phyloP scores from a whole-genome alignment of 352 stramenopile species.

The Pythium biforme region DNA sequence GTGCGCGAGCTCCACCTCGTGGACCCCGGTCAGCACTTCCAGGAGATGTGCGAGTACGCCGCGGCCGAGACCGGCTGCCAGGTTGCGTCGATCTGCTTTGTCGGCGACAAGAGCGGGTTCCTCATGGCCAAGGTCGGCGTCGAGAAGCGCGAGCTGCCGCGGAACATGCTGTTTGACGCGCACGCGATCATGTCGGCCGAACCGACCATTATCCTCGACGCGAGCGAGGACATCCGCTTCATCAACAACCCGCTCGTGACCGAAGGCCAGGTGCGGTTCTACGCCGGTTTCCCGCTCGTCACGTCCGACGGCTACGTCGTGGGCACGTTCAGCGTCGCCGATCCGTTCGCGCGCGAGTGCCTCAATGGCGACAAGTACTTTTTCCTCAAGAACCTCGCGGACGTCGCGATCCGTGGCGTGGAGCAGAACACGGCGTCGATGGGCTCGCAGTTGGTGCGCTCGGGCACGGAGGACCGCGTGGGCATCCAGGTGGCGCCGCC shows the following conservation, averaged over 20 bases:
- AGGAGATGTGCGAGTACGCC: slow-evolving; percentile 87
- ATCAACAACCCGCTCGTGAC: slow-evolving; percentile 73
- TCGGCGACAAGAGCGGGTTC: slow-evolving; percentile 85
- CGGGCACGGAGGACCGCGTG: slow-evolving; percentile 12
- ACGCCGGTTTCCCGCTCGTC: slow-evolving; percentile 75
- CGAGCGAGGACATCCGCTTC: slow-evolving; percentile 75
- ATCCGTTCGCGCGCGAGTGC: slow-evolving; percentile 72
- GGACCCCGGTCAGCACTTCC: slow-evolving; percentile 78
- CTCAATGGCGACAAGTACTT: slow-evolving; percentile 76
- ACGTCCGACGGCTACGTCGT: slow-evolving; percentile 65
- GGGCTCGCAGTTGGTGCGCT: slow-evolving; percentile 17
- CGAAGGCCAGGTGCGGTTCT: slow-evolving; percentile 82
- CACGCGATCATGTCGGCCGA: slow-evolving; percentile 80
- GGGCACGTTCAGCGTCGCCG: slow-evolving; percentile 73
- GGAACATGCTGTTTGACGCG: slow-evolving; percentile 76
- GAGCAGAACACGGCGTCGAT: slow-evolving; percentile 74
- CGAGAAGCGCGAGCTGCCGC: slow-evolving; percentile 74
- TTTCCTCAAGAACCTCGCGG: slow-evolving; percentile 82
- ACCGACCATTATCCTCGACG: slow-evolving; percentile 81
- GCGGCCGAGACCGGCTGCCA: slow-evolving; percentile 78
- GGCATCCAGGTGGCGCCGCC: slow-evolving; percentile 41
- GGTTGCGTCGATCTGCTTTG: slow-evolving; percentile 80
- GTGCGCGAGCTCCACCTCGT: slow-evolving; percentile 74
- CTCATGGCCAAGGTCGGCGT: slow-evolving; percentile 78
- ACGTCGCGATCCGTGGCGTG: slow-evolving; percentile 71